Evolutionary conservation across 352 stramenopile genomes (phyloP), one percentile per base, ranked within the genome.

Genomic region (Globisporangium radiosum): DNA sequence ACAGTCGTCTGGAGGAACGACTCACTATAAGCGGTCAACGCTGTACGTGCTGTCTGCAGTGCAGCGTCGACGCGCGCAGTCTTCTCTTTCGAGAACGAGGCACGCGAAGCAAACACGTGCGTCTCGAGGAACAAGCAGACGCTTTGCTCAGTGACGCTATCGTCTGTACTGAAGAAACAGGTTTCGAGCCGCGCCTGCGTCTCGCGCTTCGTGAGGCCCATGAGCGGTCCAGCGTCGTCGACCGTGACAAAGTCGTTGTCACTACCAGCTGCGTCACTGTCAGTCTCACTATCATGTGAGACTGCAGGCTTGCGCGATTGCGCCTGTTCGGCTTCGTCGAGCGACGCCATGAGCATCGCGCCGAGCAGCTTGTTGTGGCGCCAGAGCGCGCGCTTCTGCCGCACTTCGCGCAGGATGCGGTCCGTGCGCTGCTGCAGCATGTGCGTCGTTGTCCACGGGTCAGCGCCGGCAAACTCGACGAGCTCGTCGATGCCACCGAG

Each of bases 291-390:
- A 7, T 45, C 47, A 1, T 51, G 54, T 49, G n/a, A 0, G 63
- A 10, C 5, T 17, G 25, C 25, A 56, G 4, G 65, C 56, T 45
- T 69, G 56, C 10, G 67, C 52, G 47, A 25, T 40, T 62, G 40
- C 25, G 42, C 57, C 39, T 62, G 54, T 37, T 77, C 70, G 1
- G 64, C 69, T 47, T 76, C 68, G 40, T 71, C 58, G 6, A 84
- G 58, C 7, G 65, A 70, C 50, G 76, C 68, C 47, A 76, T 61
- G 38, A 84, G 55, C 54, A 84, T 33, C 15, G 66, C 63, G 0
- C 74, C 72, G n/a, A 84, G 56, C 44, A 84, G 51, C 52, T 81
- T 81, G 59, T 84, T 81, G 66, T 84, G 72, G 13, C 72, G 65
- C 75, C 75, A 84, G 53, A 81, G 68, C 58, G 62, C 59, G 7